Conservation (phyloP, 805 yeast genomes). For the Limtongia smithiae region DNA sequence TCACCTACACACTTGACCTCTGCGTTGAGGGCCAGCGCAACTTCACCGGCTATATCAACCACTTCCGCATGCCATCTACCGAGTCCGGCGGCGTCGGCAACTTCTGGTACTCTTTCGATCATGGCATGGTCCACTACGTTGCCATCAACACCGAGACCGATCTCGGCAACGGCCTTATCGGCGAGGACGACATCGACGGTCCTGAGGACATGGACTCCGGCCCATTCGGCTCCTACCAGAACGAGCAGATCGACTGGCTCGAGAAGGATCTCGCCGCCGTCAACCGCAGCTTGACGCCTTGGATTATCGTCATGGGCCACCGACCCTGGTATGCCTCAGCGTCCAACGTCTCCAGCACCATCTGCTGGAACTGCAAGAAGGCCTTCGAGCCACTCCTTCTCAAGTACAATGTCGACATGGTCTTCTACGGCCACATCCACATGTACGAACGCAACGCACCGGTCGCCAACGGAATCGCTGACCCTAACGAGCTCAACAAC, state of each 20-base stretch:
- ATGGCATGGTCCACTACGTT: conserved; percentile 37
- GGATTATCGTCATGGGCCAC: conserved; percentile 31
- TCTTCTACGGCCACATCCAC: conserved; percentile 27
- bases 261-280: conserved; percentile 33
- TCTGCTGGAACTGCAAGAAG: conserved; percentile 26
- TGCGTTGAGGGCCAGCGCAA: conserved; percentile 32
- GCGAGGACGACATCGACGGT: conserved; percentile 25
- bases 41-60: conserved; percentile 34
- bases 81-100: conserved; percentile 34
- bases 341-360: conserved; percentile 20
- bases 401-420: conserved; percentile 24
- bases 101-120: conserved; percentile 38
- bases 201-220: conserved; percentile 29
- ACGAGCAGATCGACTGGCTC: conserved; percentile 36
- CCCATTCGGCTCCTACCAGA: conserved; percentile 25
- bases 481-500: conserved; percentile 34
- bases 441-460: conserved; percentile 26
- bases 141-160: conserved; percentile 36
- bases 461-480: conserved; percentile 28
- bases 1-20: conserved; percentile 13
- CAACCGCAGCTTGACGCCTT: conserved; percentile 35
- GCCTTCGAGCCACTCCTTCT: conserved; percentile 26
- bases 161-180: conserved; percentile 21
- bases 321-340: conserved; percentile 38
- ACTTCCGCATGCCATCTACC: conserved; percentile 35